Conservation (phyloP, 257 asterid genomes). For the Penstemon eatonii region DNA sequence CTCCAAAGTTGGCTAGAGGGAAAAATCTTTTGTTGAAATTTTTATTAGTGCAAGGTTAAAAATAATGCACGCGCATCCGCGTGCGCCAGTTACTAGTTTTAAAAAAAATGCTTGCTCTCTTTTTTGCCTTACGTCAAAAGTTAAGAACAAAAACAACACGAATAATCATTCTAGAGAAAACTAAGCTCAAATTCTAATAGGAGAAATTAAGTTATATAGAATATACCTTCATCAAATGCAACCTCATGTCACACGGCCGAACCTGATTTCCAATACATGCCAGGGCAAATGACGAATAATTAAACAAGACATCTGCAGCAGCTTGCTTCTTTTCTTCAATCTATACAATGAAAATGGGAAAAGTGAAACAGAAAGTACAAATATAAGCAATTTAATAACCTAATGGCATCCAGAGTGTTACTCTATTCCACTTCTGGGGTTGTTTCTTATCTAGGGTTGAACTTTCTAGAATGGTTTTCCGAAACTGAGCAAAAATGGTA, state of each 20-base stretch:
- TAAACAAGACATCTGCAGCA: conserved; percentile 87
- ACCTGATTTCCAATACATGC: conserved; percentile 80
- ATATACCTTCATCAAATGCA: conserved; percentile 94
- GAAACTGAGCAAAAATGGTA: not conserved
- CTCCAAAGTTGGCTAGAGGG: too few relatives aligned
- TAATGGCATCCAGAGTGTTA: conserved; percentile 4
- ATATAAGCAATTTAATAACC: not conserved
- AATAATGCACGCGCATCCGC: too few relatives aligned
- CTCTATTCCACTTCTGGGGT: conserved; percentile 3
- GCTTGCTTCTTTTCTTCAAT: conserved; percentile 91
- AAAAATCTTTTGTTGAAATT: too few relatives aligned
- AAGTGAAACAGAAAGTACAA: not conserved
- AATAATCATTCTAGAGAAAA: not conserved
- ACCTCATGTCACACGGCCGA: conserved; percentile 89
- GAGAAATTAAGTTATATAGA: not conserved
- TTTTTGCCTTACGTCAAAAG: not conserved
- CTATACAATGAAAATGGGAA: conserved; percentile 33
- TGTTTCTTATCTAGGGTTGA: not conserved
- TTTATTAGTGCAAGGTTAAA: too few relatives aligned
- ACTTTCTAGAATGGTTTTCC: not conserved
- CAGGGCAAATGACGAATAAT: conserved; percentile 81
- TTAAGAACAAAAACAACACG: conserved; percentile 1
- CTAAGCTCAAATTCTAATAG: not conserved
- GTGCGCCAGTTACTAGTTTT: too few relatives aligned
- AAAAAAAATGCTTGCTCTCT: not conserved